These are phyloP conservation scores for Lactifluus pinguis DNA, from an alignment of 768 basidiomycete genomes.

Conservation along the genomic window DNA sequence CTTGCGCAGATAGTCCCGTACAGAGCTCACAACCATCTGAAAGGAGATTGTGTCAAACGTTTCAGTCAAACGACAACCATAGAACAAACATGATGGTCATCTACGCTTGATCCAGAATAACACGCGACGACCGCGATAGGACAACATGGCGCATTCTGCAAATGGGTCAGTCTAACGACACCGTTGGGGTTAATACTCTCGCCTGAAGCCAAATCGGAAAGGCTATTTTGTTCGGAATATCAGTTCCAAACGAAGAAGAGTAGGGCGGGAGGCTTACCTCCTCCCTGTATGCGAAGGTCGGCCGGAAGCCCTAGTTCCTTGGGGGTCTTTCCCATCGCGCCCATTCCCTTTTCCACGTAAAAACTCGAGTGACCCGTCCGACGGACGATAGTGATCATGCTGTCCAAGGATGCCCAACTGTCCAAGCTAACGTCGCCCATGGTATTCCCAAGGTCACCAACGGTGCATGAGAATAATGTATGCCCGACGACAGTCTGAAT, in stretches of 20 bases:
- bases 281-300: conserved; percentile 60
- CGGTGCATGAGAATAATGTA: conserved; percentile 72
- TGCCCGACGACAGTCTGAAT: conserved; percentile 75
- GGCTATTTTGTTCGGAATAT: conserved; percentile 34
- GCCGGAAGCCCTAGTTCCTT: conserved; percentile 62
- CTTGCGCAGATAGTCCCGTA: conserved; percentile 66
- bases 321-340: conserved; percentile 70
- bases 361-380: conserved; percentile 78
- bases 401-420: conserved; percentile 70
- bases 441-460: conserved; percentile 64
- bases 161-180: background rate
- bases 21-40: conserved; percentile 54
- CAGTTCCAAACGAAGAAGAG: background rate
- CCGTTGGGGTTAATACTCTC: conserved; percentile 18
- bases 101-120: conserved; percentile 73
- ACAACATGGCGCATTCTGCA: conserved; percentile 71
- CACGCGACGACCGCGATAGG: conserved; percentile 72
- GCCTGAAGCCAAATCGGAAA: conserved; percentile 85
- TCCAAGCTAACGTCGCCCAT: conserved; percentile 72
- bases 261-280: conserved; percentile 45
- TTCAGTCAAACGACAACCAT: background rate
- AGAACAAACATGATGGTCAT: conserved; percentile 63
- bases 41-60: background rate
- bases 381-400: conserved; percentile 70
- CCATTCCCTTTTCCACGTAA: conserved; percentile 83